These are phyloP conservation scores for Neurospora africana DNA, from an alignment of 495 filamentous ascomycete genomes.

Conservation along the genomic window DNA sequence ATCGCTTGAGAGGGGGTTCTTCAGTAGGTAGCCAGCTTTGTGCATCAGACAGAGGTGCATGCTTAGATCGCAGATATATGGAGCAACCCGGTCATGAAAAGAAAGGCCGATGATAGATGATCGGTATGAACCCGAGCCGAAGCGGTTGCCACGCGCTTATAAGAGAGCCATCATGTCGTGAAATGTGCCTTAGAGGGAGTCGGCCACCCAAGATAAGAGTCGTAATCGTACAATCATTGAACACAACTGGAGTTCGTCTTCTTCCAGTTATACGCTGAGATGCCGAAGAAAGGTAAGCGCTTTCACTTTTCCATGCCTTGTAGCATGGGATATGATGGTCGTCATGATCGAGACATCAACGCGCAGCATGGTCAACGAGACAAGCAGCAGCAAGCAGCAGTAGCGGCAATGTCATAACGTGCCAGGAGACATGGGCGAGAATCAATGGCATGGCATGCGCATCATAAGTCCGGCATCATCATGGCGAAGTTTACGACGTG, in stretches of 20 bases:
- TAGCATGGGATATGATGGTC: conserved; percentile 1
- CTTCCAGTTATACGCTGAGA: neutral
- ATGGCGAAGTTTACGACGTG: conserved; percentile 18
- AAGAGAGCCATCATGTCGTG: conserved; percentile 4
- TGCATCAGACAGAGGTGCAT: neutral
- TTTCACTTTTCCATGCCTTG: neutral
- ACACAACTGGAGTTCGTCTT: neutral
- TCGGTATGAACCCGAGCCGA: neutral
- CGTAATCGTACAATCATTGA: conserved; percentile 6
- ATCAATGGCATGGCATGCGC: conserved; percentile 23
- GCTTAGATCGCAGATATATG: neutral
- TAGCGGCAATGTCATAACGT: conserved; percentile 15
- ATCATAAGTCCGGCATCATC: conserved; percentile 8
- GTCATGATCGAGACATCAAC: conserved; percentile 3
- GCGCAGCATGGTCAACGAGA: conserved; percentile 2
- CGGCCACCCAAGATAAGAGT: neutral
- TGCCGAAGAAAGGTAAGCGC: conserved; percentile 1
- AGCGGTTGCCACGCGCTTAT: neutral
- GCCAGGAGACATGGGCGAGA: conserved; percentile 15
- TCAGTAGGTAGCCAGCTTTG: neutral
- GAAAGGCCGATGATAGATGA: neutral
- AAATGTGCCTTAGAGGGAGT: neutral
- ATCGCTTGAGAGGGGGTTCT: neutral
- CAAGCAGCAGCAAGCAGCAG: conserved; percentile 1
- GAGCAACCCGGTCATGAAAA: neutral